Evolutionary conservation across 106 monocot species (phyloP), one percentile per base, ranked within the genome.

Genomic region (Dendrobium huoshanense): DNA sequence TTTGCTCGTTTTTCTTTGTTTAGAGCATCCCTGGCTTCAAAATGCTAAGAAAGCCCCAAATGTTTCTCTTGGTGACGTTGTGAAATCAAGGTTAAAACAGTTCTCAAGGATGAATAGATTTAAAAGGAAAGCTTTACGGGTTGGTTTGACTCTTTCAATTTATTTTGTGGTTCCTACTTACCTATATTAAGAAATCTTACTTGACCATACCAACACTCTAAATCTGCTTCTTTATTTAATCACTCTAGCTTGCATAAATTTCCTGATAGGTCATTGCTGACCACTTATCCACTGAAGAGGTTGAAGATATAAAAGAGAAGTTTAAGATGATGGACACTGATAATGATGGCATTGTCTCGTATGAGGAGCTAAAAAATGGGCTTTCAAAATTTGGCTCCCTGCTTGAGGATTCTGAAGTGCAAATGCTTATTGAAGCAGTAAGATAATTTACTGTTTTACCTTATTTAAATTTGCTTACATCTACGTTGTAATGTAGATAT

Each of bases 41-140:
- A 98, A 98, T 95, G 94, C 95, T 40, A 98, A 95, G 82, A 98
- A 95, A 79, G 98, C 98, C 79, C 89, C 98, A 41, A 92, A 95
- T 88, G 89, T 95, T 79, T 92, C 95, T 80, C 94, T 98, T 85
- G 98, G 98, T 77, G 98, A 95, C 88, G 92, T 93, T 80, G 98
- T 98, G 47, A 95, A 98, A 82, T 95, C 95, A 80, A 89, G 98
- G 77, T 91, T 98, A 59, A 98, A 98, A 77, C 98, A 98, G 73
- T 98, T 98, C 79, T 92, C 95, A 75, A 88, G 88, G 85, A 98
- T 98, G 98, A 98, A 95, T 77, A 88, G 94, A 72, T 98, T 98
- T 81, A 98, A 98, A 87, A 95, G 98, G 67, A 98, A 87, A 85
- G 98, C 95, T 80, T 83, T 98, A 56, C 89, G 98, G 88, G 98